Conservation (phyloP, 1,284 basidiomycete species). For the Cronartium quercuum region DNA sequence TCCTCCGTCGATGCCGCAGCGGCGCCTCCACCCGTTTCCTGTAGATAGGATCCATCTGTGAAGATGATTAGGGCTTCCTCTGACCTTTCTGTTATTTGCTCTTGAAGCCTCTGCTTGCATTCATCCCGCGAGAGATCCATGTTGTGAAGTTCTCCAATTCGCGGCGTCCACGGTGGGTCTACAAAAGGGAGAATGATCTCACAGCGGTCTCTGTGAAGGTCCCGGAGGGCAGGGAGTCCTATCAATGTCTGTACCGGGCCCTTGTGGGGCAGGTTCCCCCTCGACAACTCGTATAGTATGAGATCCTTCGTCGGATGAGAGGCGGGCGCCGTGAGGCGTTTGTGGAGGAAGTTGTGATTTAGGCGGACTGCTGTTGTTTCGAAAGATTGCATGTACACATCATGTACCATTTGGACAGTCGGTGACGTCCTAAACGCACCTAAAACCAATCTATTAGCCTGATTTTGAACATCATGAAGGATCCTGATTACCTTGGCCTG, state of each 20-base stretch:
- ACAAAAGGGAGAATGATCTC: not conserved
- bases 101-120: not conserved
- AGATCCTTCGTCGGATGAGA: not conserved
- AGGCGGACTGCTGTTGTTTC: not conserved
- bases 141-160: not conserved
- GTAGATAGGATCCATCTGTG: not conserved
- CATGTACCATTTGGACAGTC: not conserved
- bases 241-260: not conserved
- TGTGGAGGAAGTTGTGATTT: not conserved
- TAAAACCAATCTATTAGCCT: not conserved
- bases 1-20: not conserved
- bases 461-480: not conserved
- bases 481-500: not conserved
- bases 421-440: not conserved
- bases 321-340: not conserved
- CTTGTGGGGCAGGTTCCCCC: not conserved
- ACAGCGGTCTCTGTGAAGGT: not conserved
- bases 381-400: not conserved
- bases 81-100: not conserved
- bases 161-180: not conserved
- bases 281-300: not conserved
- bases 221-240: not conserved
- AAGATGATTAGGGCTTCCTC: not conserved
- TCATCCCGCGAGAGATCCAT: not conserved
- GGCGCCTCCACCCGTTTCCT: not conserved